Conservation (phyloP, 805 yeast genomes). For the Teunomyces barrocoloradensis region DNA sequence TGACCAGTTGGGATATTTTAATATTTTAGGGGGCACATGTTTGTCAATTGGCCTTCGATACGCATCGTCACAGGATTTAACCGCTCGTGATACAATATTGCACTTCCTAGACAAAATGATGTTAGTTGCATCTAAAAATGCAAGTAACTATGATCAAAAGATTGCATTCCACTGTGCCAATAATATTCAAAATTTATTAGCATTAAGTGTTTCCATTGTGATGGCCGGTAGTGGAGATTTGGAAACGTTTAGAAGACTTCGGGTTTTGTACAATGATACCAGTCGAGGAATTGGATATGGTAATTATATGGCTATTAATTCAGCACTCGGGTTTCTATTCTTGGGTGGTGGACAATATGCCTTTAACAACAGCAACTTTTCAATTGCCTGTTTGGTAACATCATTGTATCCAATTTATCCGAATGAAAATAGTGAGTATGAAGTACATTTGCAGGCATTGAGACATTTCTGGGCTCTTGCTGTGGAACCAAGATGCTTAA, state of each 20-base stretch:
- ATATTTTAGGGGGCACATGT: constrained; percentile 71
- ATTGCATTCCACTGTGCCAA: constrained; percentile 54
- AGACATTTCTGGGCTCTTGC: constrained; percentile 90
- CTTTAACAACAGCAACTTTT: constrained; percentile 58
- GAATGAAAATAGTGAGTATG: constrained; percentile 37
- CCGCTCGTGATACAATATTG: constrained; percentile 55
- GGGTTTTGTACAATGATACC: constrained; percentile 64
- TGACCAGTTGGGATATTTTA: constrained; percentile 60
- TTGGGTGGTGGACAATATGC: constrained; percentile 93
- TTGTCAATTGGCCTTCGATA: constrained; percentile 70
- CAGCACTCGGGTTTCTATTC: constrained; percentile 84
- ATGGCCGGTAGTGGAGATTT: constrained; percentile 94
- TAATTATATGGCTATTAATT: constrained; percentile 69
- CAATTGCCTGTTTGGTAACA: constrained; percentile 66
- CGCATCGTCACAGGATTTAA: constrained; percentile 64
- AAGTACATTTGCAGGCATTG: constrained; percentile 76
- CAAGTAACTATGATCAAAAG: constrained; percentile 54
- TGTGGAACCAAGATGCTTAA: constrained; percentile 77
- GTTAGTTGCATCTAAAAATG: constrained; percentile 40
- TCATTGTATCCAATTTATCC: constrained; percentile 80
- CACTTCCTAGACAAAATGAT: constrained; percentile 52
- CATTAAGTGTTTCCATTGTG: constrained; percentile 64
- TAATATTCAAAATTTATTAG: constrained; percentile 55
- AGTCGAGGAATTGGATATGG: constrained; percentile 55
- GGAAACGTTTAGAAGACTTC: constrained; percentile 66